A percentile compares a stretch with the other conserved stretches of the same genome.
Evolutionary conservation across 768 basidiomycete genomes (phyloP).

Genomic region (Suillus sp.): DNA sequence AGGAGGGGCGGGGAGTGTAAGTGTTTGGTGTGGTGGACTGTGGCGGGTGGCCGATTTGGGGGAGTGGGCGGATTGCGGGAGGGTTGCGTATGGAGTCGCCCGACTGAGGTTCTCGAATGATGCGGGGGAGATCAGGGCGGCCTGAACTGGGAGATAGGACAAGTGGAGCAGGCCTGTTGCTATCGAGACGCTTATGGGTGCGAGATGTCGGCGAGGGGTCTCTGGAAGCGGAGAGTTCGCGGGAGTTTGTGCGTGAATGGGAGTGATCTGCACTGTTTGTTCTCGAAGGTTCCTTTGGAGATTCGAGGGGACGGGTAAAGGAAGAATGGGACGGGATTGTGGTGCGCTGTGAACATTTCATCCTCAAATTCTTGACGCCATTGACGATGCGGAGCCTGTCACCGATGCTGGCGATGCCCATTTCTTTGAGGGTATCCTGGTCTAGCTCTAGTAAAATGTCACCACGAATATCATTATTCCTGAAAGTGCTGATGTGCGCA

Average conservation of each 20-base stretch:
- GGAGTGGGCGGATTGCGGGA: constrained; percentile 31
- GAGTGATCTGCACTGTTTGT: constrained; percentile 12
- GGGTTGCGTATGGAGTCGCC: constrained; percentile 53
- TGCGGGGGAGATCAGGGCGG: constrained; percentile 67
- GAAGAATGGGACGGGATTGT: constrained; percentile 2
- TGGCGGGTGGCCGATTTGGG: constrained; percentile 22
- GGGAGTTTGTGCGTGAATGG: constrained; percentile 29
- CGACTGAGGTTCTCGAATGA: constrained; percentile 60
- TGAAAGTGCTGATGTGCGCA: constrained; percentile 68
- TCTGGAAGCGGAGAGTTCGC: constrained; percentile 16
- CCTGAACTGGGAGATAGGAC: constrained; percentile 59
- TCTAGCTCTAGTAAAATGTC: constrained; percentile 92
- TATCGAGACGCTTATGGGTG: constrained; percentile 54
- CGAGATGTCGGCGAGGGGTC: constrained; percentile 33
- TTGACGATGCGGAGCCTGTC: constrained; percentile 87
- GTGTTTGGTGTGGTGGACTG: constrained; percentile 35
- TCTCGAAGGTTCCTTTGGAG: constrained; percentile 11
- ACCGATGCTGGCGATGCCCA: constrained; percentile 87
- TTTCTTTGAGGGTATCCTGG: constrained; percentile 83
- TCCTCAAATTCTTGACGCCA: constrained; percentile 79
- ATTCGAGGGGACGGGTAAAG: constrained; percentile 9
- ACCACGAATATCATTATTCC: constrained; percentile 87
- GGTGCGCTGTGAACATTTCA: constrained; percentile 45
- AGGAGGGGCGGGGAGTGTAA: constrained; percentile 45
- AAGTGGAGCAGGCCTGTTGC: constrained; percentile 78